Evolutionary conservation across 257 asterid genomes (phyloP).

Genomic region (Cruciata laevipes): DNA sequence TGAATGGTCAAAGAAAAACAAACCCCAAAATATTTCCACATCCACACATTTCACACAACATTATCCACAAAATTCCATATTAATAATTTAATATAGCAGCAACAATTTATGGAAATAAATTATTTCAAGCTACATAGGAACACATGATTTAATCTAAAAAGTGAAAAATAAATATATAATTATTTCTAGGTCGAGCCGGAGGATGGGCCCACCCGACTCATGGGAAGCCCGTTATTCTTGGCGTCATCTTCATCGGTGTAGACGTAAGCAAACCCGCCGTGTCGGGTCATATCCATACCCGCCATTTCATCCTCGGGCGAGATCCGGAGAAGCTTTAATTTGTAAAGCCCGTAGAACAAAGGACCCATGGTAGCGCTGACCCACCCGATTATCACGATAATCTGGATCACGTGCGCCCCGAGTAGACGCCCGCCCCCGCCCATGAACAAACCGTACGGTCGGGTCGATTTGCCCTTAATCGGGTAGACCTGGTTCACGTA

Average conservation of each 20-base stretch:
- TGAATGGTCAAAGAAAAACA: background rate
- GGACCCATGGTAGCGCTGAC: conserved; percentile 89
- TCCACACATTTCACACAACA: background rate
- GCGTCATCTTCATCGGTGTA: conserved; percentile 49
- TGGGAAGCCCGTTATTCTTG: conserved; percentile 29
- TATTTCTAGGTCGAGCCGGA: conserved; percentile 3
- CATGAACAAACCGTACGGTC: conserved; percentile 84
- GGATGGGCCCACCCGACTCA: conserved; percentile 60
- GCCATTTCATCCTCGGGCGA: conserved; percentile 77
- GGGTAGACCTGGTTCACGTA: conserved; percentile 63
- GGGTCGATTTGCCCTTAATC: conserved; percentile 33
- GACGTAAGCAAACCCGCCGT: conserved; percentile 81
- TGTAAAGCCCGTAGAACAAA: conserved; percentile 42
- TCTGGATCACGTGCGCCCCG: conserved; percentile 70
- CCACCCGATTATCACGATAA: conserved; percentile 74
- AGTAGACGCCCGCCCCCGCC: conserved; percentile 75
- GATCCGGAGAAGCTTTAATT: conserved; percentile 58
- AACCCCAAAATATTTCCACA: background rate
- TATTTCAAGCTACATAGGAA: background rate
- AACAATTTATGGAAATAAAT: too few relatives aligned
- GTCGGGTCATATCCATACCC: conserved; percentile 98
- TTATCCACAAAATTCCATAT: background rate
- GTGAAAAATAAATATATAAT: background rate
- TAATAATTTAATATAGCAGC: too few relatives aligned
- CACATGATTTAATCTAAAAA: background rate